Evolutionary conservation across 1,284 basidiomycete species (phyloP), one percentile per base, ranked within the genome.

Genomic region (Coniferiporia weirii): DNA sequence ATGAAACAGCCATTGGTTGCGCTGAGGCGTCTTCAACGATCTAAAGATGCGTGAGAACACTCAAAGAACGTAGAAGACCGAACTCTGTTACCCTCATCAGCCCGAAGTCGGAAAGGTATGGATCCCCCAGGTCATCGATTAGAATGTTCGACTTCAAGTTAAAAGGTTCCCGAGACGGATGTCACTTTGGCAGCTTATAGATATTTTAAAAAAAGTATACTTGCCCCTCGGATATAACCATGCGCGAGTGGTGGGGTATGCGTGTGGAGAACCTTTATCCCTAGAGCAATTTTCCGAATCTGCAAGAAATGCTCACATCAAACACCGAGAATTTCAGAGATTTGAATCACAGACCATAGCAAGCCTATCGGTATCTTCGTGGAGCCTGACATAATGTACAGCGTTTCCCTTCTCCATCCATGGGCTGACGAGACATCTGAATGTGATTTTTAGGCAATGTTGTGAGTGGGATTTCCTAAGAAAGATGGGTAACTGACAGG

Each of bases 91-190:
- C 55, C 47, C 44, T 49, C 35, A 32, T 67, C 59, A 84, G 72
- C n/a, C 82, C 82, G 65, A 83, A 84, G 64, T 84, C 82, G 4
- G 82, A 75, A 32, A 84, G 70, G 10, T 80, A 70, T 20, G 82
- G 80, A 19, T 73, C 69, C 0, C 79, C 79, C 38, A 66, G 55
- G n/a, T 69, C 66, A 63, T 78, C 69, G 32, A 84, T 76, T 17
- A 80, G 71, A n/a, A 84, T 74, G 61, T 82, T 84, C 32, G 72
- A 72, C 82, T 84, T 27, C 78, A 19, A 19, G 27, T 12, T 9
- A 9, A 32, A n/a, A 46, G 1, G 44, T 46, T 9, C 27, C 27
- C 27, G 27, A 27, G 27, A 27, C 27, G 27, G 27, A 5, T 27
- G 27, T 27, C 27, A 27, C 27, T 27, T 27, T n/a, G 8, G 12